Evolutionary conservation across 2,329 filamentous ascomycete species (phyloP).

Genomic region (Trichoderma hamatum): DNA sequence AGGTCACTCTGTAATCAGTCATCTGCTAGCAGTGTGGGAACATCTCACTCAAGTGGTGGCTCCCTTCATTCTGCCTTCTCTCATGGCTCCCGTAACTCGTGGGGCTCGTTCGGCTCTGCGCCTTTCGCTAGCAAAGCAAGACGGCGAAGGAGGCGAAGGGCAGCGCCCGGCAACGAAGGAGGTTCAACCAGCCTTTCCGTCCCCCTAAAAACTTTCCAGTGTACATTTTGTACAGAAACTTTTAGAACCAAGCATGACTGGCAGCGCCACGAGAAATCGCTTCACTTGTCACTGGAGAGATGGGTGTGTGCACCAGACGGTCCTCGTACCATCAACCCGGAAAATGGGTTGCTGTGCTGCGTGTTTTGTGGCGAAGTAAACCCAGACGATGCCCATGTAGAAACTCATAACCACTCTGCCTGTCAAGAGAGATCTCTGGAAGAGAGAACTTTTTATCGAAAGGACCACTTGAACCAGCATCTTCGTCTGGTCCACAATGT

Average conservation of each 20-base stretch:
- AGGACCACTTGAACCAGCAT: conserved; percentile 69
- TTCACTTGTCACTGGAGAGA: conserved; percentile 65
- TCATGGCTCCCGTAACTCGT: conserved; percentile 60
- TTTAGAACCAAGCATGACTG: conserved; percentile 71
- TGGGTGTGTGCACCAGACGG: conserved; percentile 68
- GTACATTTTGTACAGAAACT: conserved; percentile 69
- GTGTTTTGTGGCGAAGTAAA: conserved; percentile 62
- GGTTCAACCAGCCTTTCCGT: conserved; percentile 41
- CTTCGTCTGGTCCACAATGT: conserved; percentile 63
- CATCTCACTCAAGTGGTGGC: conserved; percentile 61
- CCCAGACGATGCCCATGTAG: conserved; percentile 43
- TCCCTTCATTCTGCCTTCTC: conserved; percentile 64
- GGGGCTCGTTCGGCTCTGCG: conserved; percentile 53
- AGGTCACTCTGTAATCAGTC: conserved; percentile 62
- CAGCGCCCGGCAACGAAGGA: conserved; percentile 41
- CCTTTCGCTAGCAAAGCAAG: conserved; percentile 49
- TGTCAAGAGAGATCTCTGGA: conserved; percentile 67
- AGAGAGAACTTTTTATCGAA: conserved; percentile 68
- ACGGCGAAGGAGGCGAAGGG: conserved; percentile 52
- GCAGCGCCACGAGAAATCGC: conserved; percentile 71
- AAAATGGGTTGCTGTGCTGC: conserved; percentile 60
- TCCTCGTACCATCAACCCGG: conserved; percentile 57
- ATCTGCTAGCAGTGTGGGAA: conserved; percentile 62
- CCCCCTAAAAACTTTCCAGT: conserved; percentile 63
- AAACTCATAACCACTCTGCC: conserved; percentile 50